phyloP scores from a whole-genome alignment of 305 asterid genomes.

The Fraxinus ornus region DNA sequence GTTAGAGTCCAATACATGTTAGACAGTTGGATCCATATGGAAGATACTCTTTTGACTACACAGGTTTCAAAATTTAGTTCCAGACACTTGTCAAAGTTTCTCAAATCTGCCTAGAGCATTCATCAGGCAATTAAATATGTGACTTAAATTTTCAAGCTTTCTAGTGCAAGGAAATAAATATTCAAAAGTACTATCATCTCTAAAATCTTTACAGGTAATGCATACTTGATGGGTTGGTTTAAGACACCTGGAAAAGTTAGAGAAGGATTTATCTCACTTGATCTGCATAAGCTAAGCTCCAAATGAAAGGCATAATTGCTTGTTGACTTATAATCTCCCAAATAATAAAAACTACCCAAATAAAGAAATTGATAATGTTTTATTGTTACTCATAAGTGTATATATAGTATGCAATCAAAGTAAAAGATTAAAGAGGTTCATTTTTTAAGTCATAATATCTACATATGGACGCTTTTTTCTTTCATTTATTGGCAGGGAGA shows the following conservation, averaged over 20 bases:
- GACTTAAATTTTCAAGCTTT: neutral
- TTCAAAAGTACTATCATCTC: neutral
- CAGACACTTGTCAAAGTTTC: neutral
- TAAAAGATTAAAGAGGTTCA: neutral
- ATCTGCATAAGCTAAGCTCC: neutral
- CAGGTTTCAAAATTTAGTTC: neutral
- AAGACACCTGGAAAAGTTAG: neutral
- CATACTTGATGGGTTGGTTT: neutral
- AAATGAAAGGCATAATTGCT: neutral
- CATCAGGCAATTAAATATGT: neutral
- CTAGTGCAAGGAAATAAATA: neutral
- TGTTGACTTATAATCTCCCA: neutral
- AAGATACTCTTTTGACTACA: neutral
- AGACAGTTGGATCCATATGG: neutral
- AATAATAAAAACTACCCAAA: neutral
- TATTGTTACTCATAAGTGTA: neutral
- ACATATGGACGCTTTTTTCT: neutral
- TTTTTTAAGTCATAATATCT: neutral
- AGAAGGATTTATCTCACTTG: neutral
- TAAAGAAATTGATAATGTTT: neutral
- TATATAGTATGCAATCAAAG: neutral
- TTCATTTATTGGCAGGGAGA: neutral
- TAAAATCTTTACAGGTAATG: neutral
- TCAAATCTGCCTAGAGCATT: neutral
- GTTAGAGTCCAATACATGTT: neutral